phyloP scores from a whole-genome alignment of 768 basidiomycete species.

The Clavulina sp. region DNA sequence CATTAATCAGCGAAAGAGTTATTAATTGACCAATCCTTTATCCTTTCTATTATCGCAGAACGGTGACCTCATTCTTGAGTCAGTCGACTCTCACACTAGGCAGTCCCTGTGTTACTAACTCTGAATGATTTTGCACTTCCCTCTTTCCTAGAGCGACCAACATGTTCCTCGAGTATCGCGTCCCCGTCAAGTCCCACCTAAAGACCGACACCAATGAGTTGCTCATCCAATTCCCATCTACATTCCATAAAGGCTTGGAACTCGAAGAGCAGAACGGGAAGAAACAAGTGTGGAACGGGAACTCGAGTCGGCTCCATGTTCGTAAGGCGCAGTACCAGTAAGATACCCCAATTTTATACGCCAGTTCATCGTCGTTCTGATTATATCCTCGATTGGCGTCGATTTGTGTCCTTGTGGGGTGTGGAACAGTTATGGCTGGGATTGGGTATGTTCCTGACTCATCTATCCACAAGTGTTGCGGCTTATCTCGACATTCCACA shows the following conservation, averaged over 20 bases:
- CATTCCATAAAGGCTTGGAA: conserved; percentile 59
- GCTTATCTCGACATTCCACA: neutral
- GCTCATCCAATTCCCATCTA: conserved; percentile 49
- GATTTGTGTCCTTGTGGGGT: conserved; percentile 7
- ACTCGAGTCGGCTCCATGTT: conserved; percentile 75
- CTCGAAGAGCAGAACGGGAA: conserved; percentile 50
- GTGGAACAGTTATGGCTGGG: conserved; percentile 71
- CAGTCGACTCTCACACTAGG: conserved; percentile 13
- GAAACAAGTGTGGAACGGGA: conserved; percentile 68
- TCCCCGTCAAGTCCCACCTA: conserved; percentile 36
- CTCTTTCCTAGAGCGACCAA: conserved; percentile 39
- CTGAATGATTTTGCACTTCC: neutral
- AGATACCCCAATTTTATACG: too few relatives aligned
- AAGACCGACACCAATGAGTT: conserved; percentile 40
- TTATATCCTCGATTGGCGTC: neutral
- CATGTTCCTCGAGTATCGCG: conserved; percentile 62
- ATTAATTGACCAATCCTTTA: neutral
- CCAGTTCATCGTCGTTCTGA: too few relatives aligned
- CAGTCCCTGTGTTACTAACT: neutral
- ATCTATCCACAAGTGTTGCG: too few relatives aligned
- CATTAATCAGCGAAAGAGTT: neutral
- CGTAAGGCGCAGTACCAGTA: conserved; percentile 89
- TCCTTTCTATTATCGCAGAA: too few relatives aligned
- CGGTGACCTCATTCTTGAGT: conserved; percentile 46
- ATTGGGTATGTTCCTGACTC: conserved; percentile 69